Conservation (phyloP, 352 stramenopile genomes). For the Plasmopara muralis region DNA sequence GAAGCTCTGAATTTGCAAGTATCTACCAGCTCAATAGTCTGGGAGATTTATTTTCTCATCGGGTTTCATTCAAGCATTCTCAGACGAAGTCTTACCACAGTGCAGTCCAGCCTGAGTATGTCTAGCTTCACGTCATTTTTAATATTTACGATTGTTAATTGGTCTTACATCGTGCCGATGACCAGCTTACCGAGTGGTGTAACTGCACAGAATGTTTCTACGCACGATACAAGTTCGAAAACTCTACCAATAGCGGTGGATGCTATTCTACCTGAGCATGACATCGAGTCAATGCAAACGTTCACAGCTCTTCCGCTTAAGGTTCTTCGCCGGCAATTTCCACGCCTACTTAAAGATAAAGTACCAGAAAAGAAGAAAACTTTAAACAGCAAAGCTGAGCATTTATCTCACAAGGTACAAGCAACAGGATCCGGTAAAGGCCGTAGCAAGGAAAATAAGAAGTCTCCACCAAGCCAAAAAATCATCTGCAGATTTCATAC, state of each 20-base stretch:
- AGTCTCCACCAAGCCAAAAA: not conserved
- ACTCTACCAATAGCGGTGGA: slow-evolving; percentile 47
- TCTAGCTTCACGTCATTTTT: slow-evolving; percentile 1
- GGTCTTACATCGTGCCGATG: slow-evolving; percentile 4
- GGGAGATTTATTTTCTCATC: slow-evolving; percentile 59
- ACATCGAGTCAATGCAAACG: slow-evolving; percentile 35
- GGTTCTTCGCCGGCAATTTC: slow-evolving; percentile 40
- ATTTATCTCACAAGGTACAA: not conserved
- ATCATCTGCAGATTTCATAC: slow-evolving; percentile 4
- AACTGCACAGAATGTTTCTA: slow-evolving; percentile 19
- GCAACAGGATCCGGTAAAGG: not conserved
- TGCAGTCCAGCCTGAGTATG: slow-evolving; percentile 56
- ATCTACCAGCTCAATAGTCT: slow-evolving; percentile 67
- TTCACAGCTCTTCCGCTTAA: slow-evolving; percentile 43
- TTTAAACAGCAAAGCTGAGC: not conserved
- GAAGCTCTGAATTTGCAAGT: slow-evolving; percentile 16
- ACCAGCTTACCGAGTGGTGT: slow-evolving; percentile 49
- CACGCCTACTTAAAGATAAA: slow-evolving; percentile 27
- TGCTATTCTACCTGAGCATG: slow-evolving; percentile 49
- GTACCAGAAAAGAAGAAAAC: not conserved
- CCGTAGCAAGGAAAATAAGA: not conserved
- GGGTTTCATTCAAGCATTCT: slow-evolving; percentile 31
- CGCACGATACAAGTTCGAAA: slow-evolving; percentile 9
- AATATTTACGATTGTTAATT: not conserved
- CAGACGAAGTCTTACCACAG: slow-evolving; percentile 32